Evolutionary conservation across 139 green algal genomes (phyloP), one percentile per base, ranked within the genome.

Genomic region (Marvania coccoides): DNA sequence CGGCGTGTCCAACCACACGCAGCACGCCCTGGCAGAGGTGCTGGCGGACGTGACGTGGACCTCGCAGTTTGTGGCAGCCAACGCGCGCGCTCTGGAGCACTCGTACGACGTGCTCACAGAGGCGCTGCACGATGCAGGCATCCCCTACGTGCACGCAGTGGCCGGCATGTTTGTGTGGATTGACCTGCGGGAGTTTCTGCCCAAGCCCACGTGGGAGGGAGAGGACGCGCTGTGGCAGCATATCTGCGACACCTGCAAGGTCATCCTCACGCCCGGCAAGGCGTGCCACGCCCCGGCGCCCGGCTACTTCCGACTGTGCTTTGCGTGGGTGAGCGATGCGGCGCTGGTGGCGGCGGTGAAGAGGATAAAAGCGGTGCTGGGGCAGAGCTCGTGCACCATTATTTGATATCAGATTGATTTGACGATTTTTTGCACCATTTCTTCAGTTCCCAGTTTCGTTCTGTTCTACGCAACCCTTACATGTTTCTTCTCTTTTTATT

Each of bases 301-400:
- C 0, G 87, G 87, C 33, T 90, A 72, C 75, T 94, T 94, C 73
- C 75, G 87, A 6, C 46, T 88, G 5, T 94, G 87, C 72, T 94
- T 82, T 72, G 87, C 87, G 4, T 89, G 79, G 76, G 61, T 85
- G 19, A 69, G 74, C 0, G 10, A 47, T 1, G 71, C 65, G 6
- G 76, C 80, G 9, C 67, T 92, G 31, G 39, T 57, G 0, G 66
- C 61, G 35, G 76, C 76, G 1, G 72, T 85, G 37, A 33, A 34
- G 24, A 59, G 84, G 2, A 66, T 84, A 14, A 10, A 23, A 7
- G 37, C 15, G 38, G 38, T 42, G 6, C 29, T 74, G 37, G 29
- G 55, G 26, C 36, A 37, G 48, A 24, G 5, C 8, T 19, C 40
- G 54, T 10, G 19, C 10, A 53, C 15, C 45, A n/a, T 53, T 6